Base-by-base conservation (phyloP, 306 rosid species). In the Nissolia schottii region DNA sequence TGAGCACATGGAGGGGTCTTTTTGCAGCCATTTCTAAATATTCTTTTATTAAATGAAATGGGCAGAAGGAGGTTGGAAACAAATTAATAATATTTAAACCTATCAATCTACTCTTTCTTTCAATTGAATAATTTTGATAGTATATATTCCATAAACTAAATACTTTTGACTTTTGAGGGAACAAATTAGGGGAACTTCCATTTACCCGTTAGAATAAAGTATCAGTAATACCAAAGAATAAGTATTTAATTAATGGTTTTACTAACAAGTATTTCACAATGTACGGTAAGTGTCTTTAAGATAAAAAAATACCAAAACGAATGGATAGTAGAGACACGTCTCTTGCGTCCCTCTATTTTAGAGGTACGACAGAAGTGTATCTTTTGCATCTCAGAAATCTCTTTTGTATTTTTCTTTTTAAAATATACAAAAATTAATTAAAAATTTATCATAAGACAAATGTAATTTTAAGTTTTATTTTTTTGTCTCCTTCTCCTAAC, bases 1-100 rank as follows among this genome's bases (percentile, higher is more conserved):
- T 32, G 28, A 70, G 88, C 93, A 90, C 93, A 88, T 90, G 96
- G 89, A 82, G 85, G 89, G 96, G 85, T 84, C 87, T 71, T 81
- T 66, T 46, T 77, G 80, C 80, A 48, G 75, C 78, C 76, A 65
- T 74, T 86, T 78, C 77, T 66, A 64, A 41, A 66, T 41, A 14
- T 56, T 75, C n/a, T 35, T 65, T 73, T 66, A 72, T 64, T 38
- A 45, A 71, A 64, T 67, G 83, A 89, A n/a, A 85, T 80, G 88
- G 89, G 78, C 80, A 81, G 81, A 79, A 68, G 54, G 74, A 77
- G 78, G 81, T 87, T 74, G 85, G 74, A 77, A 68, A 69, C 29
- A 54, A 62, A 57, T 41, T 31, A 35, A 24, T 58, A 73, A 55
- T 80, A 81, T 76, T 76, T 46, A 70, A 82, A 78, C 78, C 74